These are phyloP conservation scores for Termitomyces sp. DNA, from an alignment of 768 basidiomycete genomes.

Conservation along the genomic window DNA sequence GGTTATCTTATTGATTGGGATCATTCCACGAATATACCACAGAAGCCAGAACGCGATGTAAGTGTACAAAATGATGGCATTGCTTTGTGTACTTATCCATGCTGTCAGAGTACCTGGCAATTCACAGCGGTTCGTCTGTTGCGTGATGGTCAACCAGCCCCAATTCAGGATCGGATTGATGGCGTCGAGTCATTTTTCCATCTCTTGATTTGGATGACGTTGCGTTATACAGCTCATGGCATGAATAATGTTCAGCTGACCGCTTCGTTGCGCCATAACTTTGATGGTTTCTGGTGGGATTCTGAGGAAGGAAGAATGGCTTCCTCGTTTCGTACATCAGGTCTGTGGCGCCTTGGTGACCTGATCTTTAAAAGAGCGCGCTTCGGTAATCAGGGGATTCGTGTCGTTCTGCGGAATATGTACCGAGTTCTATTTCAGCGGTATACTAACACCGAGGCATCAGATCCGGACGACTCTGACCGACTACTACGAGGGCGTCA, in stretches of 20 bases:
- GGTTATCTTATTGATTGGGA: not conserved
- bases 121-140: not conserved
- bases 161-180: not conserved
- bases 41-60: not conserved
- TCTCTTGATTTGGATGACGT: not conserved
- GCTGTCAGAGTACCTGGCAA: not conserved
- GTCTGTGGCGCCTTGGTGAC: not conserved
- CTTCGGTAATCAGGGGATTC: not conserved
- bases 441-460: not conserved
- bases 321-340: not conserved
- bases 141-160: not conserved
- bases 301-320: not conserved
- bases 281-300: not conserved
- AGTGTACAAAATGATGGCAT: not conserved
- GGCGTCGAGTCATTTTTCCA: not conserved
- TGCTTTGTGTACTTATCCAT: not conserved
- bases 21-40: not conserved
- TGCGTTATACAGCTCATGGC: not conserved
- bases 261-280: not conserved
- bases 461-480: too few relatives aligned
- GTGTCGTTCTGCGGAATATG: not conserved
- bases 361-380: not conserved
- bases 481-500: too few relatives aligned
- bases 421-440: not conserved
- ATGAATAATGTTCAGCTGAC: not conserved